A percentile compares a stretch with the other conserved stretches of the same genome.
phyloP scores from a whole-genome alignment of 805 yeast genomes.

The Saccharomycopsis schoenii region DNA sequence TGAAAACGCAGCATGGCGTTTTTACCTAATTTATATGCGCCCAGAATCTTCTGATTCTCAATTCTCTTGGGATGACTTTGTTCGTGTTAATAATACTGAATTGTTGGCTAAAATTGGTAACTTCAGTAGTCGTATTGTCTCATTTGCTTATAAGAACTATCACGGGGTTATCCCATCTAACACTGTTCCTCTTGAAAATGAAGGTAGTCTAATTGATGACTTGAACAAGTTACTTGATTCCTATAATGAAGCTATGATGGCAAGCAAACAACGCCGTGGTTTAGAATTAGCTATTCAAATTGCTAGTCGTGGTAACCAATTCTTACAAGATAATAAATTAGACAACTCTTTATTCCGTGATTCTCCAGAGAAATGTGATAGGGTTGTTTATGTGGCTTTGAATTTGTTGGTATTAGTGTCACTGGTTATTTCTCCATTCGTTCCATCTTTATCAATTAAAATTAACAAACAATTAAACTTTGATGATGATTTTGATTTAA shows the following conservation, averaged over 20 bases:
- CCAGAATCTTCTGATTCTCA: constrained; percentile 96
- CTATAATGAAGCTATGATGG: constrained; percentile 68
- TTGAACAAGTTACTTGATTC: constrained; percentile 48
- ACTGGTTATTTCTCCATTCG: constrained; percentile 74
- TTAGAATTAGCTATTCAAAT: constrained; percentile 85
- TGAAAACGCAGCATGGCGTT: constrained; percentile 94
- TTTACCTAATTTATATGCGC: constrained; percentile 82
- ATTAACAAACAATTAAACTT: constrained; percentile 76
- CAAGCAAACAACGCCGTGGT: constrained; percentile 76
- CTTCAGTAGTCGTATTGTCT: constrained; percentile 87
- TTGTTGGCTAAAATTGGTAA: constrained; percentile 93
- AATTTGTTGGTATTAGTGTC: constrained; percentile 82
- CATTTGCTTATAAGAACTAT: constrained; percentile 83
- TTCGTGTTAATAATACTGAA: constrained; percentile 86
- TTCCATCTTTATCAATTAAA: constrained; percentile 71
- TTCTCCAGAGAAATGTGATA: constrained; percentile 73
- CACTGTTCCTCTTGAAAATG: constrained; percentile 32
- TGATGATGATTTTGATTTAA: constrained; percentile 43
- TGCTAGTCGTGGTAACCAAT: constrained; percentile 87
- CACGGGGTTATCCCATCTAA: constrained; percentile 79
- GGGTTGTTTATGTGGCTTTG: constrained; percentile 85
- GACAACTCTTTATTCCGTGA: constrained; percentile 78
- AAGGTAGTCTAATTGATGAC: constrained; percentile 28
- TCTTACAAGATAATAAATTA: constrained; percentile 91
- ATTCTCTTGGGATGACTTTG: constrained; percentile 96